Percentiles rank a stretch among this genome's conserved stretches.
These are phyloP conservation scores for Cercospora nicotianae DNA, from an alignment of 2,329 filamentous ascomycete genomes.

Conservation along the genomic window DNA sequence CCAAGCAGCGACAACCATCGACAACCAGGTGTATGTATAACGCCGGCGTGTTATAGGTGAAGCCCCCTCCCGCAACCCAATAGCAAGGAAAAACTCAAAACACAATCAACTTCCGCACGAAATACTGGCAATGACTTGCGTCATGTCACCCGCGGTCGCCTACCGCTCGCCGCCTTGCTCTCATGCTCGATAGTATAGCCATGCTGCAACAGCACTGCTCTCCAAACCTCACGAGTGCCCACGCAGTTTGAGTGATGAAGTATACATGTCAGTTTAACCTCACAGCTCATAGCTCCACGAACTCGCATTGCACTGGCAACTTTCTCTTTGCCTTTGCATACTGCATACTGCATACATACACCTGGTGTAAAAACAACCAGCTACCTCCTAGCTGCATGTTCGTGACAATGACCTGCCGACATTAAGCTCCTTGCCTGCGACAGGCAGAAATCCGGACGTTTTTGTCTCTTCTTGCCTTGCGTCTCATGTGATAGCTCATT, in stretches of 20 bases:
- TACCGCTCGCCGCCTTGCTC: not conserved
- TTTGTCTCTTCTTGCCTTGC: not conserved
- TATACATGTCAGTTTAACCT: not conserved
- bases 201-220: no score
- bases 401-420: not conserved
- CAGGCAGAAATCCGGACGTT: not conserved
- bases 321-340: not conserved
- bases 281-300: not conserved
- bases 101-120: not conserved
- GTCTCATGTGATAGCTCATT: not conserved
- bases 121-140: not conserved
- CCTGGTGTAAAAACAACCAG: not conserved
- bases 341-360: not conserved
- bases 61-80: not conserved
- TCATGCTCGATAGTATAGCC: no score
- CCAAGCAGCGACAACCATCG: not conserved
- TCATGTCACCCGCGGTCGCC: not conserved
- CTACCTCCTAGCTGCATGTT: not conserved
- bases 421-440: not conserved
- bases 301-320: not conserved
- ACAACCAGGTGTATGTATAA: conserved; percentile 11
- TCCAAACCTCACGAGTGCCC: no score
- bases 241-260: no score
- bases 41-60: not conserved
- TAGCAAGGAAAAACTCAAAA: not conserved